Evolutionary conservation across 805 yeast species (phyloP).

Genomic region (Cyberlindnera bimundalis): DNA sequence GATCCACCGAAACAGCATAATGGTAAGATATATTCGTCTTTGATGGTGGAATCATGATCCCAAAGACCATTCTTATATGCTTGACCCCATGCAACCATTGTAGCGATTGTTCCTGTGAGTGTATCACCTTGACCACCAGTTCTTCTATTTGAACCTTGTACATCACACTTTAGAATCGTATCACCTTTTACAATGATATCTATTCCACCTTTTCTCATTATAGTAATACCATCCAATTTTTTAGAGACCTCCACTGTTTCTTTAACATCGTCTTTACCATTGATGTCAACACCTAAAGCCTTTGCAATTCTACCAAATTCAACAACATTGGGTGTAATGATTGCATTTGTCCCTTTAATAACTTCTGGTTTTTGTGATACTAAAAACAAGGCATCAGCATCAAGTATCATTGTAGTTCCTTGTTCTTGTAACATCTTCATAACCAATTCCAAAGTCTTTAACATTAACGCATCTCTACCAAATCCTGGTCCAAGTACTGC

Average conservation of each 20-base stretch:
- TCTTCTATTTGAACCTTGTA: slow-evolving; percentile 68
- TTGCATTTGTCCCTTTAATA: slow-evolving; percentile 52
- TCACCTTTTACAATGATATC: slow-evolving; percentile 63
- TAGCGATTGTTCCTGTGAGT: slow-evolving; percentile 78
- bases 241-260: slow-evolving; percentile 43
- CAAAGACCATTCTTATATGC: slow-evolving; percentile 60
- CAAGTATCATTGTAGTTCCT: slow-evolving; percentile 71
- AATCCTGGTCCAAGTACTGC: slow-evolving; percentile 92
- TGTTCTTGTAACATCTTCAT: slow-evolving; percentile 51
- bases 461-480: slow-evolving; percentile 76
- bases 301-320: slow-evolving; percentile 72
- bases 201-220: slow-evolving; percentile 68
- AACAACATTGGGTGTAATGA: slow-evolving; percentile 85
- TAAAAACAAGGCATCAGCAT: slow-evolving; percentile 84
- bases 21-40: slow-evolving; percentile 33
- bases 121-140: slow-evolving; percentile 99
- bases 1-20: slow-evolving; percentile 74
- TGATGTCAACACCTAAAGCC: slow-evolving; percentile 36
- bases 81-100: slow-evolving; percentile 75
- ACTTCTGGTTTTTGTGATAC: slow-evolving; percentile 56
- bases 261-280: slow-evolving; percentile 3
- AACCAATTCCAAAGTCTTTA: slow-evolving; percentile 53
- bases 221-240: slow-evolving; percentile 50
- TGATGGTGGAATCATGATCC: slow-evolving; percentile 40
- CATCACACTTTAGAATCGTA: slow-evolving; percentile 39